phyloP scores from a whole-genome alignment of 2,329 filamentous ascomycete genomes.

The Penicillium sp. region DNA sequence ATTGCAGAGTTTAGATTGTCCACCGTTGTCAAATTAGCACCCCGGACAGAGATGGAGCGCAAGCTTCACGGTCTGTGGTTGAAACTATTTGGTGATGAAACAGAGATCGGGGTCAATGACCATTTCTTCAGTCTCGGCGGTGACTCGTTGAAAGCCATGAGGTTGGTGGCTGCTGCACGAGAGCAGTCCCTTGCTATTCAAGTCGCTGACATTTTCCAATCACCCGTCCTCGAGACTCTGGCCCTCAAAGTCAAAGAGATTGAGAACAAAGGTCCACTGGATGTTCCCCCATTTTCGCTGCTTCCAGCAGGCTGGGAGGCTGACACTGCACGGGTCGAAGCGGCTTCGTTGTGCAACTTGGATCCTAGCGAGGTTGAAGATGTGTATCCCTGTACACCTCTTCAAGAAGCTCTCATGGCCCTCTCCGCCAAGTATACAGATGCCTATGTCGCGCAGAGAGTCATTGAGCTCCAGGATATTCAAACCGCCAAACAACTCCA shows the following conservation, averaged over 20 bases:
- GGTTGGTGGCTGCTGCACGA: conserved; percentile 24
- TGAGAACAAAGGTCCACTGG: not conserved
- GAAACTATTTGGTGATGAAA: conserved; percentile 25
- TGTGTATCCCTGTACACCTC: conserved; percentile 28
- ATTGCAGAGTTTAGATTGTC: conserved; percentile 12
- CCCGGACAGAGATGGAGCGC: conserved; percentile 27
- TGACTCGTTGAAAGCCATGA: conserved; percentile 31
- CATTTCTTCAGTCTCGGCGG: conserved; percentile 27
- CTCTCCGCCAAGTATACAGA: conserved; percentile 36
- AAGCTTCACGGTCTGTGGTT: conserved; percentile 33
- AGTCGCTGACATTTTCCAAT: conserved; percentile 27
- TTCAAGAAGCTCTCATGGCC: conserved; percentile 37
- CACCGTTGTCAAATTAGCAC: conserved; percentile 6
- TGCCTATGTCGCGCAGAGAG: conserved; percentile 41
- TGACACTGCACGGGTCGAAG: not conserved
- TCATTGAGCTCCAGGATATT: conserved; percentile 30
- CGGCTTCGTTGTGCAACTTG: not conserved
- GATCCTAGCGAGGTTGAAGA: conserved; percentile 20
- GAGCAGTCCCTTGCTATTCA: conserved; percentile 17
- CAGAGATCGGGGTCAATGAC: conserved; percentile 14
- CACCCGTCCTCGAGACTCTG: conserved; percentile 38
- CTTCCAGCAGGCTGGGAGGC: not conserved
- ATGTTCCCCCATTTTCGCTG: not conserved
- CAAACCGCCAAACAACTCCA: conserved; percentile 28
- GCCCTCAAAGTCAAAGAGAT: conserved; percentile 16